Evolutionary conservation across 108 stramenopile genomes (phyloP).

Genomic region (Discostella pseudostelligera): DNA sequence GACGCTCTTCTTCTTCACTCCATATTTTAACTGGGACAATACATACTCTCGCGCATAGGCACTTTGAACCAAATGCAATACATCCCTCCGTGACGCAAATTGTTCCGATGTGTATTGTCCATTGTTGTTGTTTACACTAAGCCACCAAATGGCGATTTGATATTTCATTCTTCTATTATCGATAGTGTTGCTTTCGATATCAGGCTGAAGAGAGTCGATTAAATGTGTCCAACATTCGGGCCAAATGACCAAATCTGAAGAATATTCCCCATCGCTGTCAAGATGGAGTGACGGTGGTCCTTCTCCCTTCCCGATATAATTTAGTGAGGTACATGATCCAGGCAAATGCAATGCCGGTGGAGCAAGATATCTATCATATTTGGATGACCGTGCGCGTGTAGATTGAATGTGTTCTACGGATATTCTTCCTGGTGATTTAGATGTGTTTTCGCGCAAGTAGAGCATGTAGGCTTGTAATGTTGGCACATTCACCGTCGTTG

Average conservation of each 20-base stretch:
- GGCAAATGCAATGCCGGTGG: conserved; percentile 19
- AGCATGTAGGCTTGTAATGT: conserved; percentile 33
- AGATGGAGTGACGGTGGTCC: no score
- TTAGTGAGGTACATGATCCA: background rate
- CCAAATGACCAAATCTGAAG: conserved; percentile 47
- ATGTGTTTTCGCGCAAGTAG: conserved; percentile 29
- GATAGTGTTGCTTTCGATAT: background rate
- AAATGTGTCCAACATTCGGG: conserved; percentile 61
- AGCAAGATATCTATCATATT: conserved; percentile 37
- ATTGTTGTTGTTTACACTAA: conserved; percentile 55
- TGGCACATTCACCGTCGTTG: background rate
- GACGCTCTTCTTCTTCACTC: background rate
- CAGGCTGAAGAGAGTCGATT: conserved; percentile 34
- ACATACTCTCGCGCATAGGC: conserved; percentile 51
- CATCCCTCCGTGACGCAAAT: conserved; percentile 37
- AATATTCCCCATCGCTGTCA: conserved; percentile 6
- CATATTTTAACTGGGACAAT: background rate
- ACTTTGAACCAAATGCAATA: conserved; percentile 56
- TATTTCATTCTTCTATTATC: conserved; percentile 1
- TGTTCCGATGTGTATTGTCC: conserved; percentile 24
- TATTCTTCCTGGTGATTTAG: background rate
- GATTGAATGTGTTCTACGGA: conserved; percentile 9
- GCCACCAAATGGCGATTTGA: conserved; percentile 60
- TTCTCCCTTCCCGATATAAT: no score
- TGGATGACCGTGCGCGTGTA: conserved; percentile 9